A percentile compares a stretch with the other conserved stretches of the same genome.
Conservation (phyloP, 2,329 filamentous ascomycete species). For the Colletotrichum magnum region DNA sequence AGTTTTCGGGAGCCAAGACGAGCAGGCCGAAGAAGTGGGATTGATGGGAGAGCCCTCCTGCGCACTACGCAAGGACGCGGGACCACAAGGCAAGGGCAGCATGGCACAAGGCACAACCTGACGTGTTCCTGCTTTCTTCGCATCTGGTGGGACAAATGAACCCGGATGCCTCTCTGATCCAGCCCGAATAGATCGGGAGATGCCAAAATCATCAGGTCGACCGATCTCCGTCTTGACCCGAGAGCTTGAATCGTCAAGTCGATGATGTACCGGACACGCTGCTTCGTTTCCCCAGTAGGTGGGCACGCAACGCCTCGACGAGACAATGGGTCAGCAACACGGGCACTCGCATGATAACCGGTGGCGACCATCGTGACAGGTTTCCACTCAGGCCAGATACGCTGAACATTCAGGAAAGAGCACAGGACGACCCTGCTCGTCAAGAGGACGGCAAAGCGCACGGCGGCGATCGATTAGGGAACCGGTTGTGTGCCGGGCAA, state of each 20-base stretch:
- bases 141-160: neutral
- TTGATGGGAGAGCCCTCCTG: neutral
- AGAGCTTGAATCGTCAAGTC: too few relatives aligned
- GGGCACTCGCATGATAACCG: constrained; percentile 32
- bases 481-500: constrained; percentile 1
- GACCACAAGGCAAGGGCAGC: neutral
- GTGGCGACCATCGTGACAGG: constrained; percentile 11
- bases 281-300: neutral
- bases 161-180: neutral
- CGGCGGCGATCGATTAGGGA: constrained; percentile 13
- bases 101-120: constrained; percentile 7
- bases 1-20: neutral
- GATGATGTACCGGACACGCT: neutral
- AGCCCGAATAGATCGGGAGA: neutral
- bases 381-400: constrained; percentile 34
- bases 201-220: neutral
- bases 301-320: neutral
- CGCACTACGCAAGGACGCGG: neutral
- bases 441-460: constrained; percentile 15
- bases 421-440: constrained; percentile 34
- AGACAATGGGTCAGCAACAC: constrained; percentile 17
- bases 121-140: neutral
- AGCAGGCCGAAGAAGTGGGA: neutral
- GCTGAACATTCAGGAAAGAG: constrained; percentile 26
- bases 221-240: too few relatives aligned